Conservation (phyloP, 306 rosid species). For the Trifolium fragiferum region DNA sequence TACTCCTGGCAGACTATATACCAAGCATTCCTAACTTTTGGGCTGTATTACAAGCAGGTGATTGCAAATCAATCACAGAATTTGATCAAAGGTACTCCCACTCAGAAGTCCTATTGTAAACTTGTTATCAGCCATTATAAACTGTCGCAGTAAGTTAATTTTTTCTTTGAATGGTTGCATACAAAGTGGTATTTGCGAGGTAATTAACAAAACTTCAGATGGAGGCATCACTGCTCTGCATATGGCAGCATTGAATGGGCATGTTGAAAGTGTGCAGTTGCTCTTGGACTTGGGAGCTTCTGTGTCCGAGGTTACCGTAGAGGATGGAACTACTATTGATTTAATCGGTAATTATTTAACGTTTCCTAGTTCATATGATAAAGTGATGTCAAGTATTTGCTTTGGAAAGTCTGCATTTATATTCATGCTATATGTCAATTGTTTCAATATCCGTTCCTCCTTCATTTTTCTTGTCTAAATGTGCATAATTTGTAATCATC, state of each 20-base stretch:
- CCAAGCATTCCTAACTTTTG: conserved; percentile 78
- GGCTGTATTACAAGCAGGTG: conserved; percentile 51
- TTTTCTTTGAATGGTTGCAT: conserved; percentile 39
- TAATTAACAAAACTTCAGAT: conserved; percentile 80
- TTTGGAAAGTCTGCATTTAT: conserved; percentile 30
- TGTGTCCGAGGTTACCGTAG: conserved; percentile 73
- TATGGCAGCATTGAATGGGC: conserved; percentile 96
- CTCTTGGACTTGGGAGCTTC: conserved; percentile 95
- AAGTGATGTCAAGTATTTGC: conserved; percentile 22
- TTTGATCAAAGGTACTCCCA: conserved; percentile 69
- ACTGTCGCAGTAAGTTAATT: conserved; percentile 39
- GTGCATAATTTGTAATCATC: neutral
- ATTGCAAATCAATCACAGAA: conserved; percentile 56
- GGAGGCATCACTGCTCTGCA: conserved; percentile 98
- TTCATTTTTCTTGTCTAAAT: neutral
- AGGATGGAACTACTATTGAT: conserved; percentile 91
- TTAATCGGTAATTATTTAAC: conserved; percentile 69
- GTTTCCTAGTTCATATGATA: conserved; percentile 16
- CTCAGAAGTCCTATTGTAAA: conserved; percentile 32
- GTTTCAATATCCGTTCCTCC: conserved; percentile 13
- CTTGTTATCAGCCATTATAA: conserved; percentile 19
- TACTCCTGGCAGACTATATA: conserved; percentile 80
- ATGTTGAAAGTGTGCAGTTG: conserved; percentile 79
- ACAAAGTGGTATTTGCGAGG: conserved; percentile 65
- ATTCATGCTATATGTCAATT: conserved; percentile 17